phyloP scores from a whole-genome alignment of 352 stramenopile species.

The Phytopythium sindhum region DNA sequence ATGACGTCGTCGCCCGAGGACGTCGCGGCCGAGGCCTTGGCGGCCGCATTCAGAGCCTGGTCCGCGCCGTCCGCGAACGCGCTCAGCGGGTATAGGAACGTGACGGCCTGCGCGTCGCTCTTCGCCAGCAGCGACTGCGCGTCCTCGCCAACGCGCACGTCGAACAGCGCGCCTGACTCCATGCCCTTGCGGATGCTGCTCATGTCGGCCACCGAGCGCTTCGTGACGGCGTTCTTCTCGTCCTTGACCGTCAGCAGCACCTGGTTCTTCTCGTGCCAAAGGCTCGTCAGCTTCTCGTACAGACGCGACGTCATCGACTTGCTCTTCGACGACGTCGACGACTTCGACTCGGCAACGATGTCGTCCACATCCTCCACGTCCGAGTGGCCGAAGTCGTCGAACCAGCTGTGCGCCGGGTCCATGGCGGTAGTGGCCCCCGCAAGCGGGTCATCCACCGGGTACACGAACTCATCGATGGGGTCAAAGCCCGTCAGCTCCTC shows the following conservation, averaged over 20 bases:
- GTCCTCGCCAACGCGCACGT: constrained; percentile 12
- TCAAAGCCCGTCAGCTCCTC: constrained; percentile 45
- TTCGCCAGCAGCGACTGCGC: constrained; percentile 30
- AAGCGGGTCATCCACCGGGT: constrained; percentile 78
- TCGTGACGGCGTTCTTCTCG: constrained; percentile 66
- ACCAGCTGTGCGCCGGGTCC: constrained; percentile 38
- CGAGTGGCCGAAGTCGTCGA: constrained; percentile 61
- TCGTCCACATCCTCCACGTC: constrained; percentile 54
- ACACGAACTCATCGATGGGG: constrained; percentile 80
- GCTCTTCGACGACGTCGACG: constrained; percentile 30
- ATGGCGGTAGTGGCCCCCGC: constrained; percentile 47
- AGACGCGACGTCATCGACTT: constrained; percentile 61
- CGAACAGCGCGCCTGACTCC: constrained; percentile 62
- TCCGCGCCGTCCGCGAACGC: constrained; percentile 51
- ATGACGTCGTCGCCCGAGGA: constrained; percentile 36
- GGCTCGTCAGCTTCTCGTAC: constrained; percentile 72
- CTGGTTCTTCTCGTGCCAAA: constrained; percentile 87
- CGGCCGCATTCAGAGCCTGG: constrained; percentile 29
- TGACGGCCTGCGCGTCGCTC: constrained; percentile 62
- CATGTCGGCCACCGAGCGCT: constrained; percentile 78
- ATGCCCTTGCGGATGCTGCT: constrained; percentile 74
- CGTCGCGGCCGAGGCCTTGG: constrained; percentile 12
- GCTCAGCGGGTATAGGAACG: constrained; percentile 84
- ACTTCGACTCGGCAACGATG: constrained; percentile 1
- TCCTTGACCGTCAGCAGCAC: constrained; percentile 72